Evolutionary conservation across 768 basidiomycete species (phyloP), one percentile per base, ranked within the genome.

Genomic region (Kwoniella pini): DNA sequence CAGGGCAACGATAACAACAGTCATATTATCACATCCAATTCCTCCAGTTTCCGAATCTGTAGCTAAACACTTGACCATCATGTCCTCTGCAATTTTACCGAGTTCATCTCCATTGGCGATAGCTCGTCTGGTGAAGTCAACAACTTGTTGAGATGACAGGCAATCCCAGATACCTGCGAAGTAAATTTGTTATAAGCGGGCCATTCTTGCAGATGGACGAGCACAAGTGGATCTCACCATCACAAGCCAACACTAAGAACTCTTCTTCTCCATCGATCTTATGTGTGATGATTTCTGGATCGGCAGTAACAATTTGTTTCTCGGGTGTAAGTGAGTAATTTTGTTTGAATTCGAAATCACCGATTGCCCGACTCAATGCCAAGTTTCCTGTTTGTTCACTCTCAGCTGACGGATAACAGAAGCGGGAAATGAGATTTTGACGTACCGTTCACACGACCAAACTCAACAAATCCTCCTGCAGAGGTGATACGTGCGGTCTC

Each of bases 11-110:
- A 99, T 85, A 68, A 97, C 83, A 49, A 96, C 82, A 0, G 96
- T 99, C 96, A 99, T 99, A 81, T 99, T 98, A 81, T 99, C 96
- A 77, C 95, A 97, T 19, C 96, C 96, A 64, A 97, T 90, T 12
- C 96, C 96, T 48, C 90, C 90, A 33, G 89, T 89, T 22, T 88
- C 87, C 1, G 90, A 90, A 76, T 96, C 92, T 0, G 94, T 94
- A 22, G 96, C 94, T 46, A 97, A 83, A 73, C 96, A 98, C 68
- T 89, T 87, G 60, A 91, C 88, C 79, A 94, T 95, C 67, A 97
- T 86, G 71, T 86, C 83, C 78, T 95, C 91, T 70, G 88, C 86
- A 60, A 98, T 90, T 75, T 93, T 87, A n/a, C 80, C 67, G 7
- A 98, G 84, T 53, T 86, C 82, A 71, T 87, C 88, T 39, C 88